Evolutionary conservation across 202 grass and related monocot species (phyloP), one percentile per base, ranked within the genome.

Genomic region (Cymbopogon flexuosus): DNA sequence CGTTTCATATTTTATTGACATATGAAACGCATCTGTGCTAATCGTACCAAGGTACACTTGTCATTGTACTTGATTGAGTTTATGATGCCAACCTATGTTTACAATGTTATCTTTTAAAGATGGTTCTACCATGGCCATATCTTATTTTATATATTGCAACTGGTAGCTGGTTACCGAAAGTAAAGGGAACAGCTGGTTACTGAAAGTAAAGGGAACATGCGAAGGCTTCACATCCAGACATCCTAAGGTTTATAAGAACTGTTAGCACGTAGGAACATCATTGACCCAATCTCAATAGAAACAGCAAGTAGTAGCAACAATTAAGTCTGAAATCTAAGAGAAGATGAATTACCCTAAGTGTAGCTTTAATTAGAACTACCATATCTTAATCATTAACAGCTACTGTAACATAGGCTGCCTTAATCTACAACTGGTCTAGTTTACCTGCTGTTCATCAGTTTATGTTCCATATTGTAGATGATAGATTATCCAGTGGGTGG

Each of bases 31-130:
- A 63, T 62, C 13, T 77, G 37, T 4, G 22, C 72, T 49, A 62
- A 65, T 84, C 21, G 56, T 36, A 66, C 69, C 10, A 16, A 42
- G 11, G 23, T 77, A 65, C 43, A 72, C 2, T 70, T 76, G 18
- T 64, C 54, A 24, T 35, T 72, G 57, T 89, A 81, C 82, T 85
- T 66, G 72, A 59, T 59, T 85, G 72, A 72, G 33, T 85, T 81
- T 72, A 73, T 82, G 59, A 78, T 78, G 59, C 72, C 21, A 85
- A n/a, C 29, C 39, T 82, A 60, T 77, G 65, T 37, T 72, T 72
- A 72, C 10, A 9, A 10, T 69, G 24, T 70, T 43, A 18, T 41
- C 18, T 59, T 67, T 60, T 47, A 49, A 86, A 12, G 59, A 66
- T 59, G 42, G 22, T 67, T 74, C 45, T 45, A 60, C 60, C 35